These are phyloP conservation scores for Corylus avellana DNA, from an alignment of 306 rosid species.

Conservation along the genomic window DNA sequence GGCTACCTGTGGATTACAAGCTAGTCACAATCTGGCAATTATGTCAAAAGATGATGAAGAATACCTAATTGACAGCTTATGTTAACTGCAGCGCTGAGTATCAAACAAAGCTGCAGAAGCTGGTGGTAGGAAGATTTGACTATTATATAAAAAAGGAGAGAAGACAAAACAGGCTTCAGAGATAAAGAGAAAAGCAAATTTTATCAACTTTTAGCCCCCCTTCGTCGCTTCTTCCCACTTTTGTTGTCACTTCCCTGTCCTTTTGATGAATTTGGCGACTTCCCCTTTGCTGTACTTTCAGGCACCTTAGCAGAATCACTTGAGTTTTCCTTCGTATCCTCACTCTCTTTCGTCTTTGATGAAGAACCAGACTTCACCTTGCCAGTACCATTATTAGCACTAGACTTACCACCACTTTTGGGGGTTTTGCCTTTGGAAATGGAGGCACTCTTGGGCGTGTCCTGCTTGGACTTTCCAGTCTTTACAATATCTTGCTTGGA, in stretches of 20 bases:
- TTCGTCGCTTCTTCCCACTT: conserved; percentile 74
- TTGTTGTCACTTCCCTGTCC: conserved; percentile 47
- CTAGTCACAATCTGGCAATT: conserved; percentile 41
- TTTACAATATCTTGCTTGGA: conserved; percentile 57
- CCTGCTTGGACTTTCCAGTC: conserved; percentile 60
- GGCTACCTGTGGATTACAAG: conserved; percentile 43
- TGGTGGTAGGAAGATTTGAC: conserved; percentile 19
- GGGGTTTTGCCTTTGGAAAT: conserved; percentile 56
- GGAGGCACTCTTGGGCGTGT: conserved; percentile 44
- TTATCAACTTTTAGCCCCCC: conserved; percentile 46
- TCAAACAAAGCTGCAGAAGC: conserved; percentile 25
- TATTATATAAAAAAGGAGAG: conserved; percentile 16
- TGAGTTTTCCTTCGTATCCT: conserved; percentile 39
- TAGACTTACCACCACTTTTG: conserved; percentile 55
- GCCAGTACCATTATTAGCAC: conserved; percentile 40
- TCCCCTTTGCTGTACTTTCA: conserved; percentile 49
- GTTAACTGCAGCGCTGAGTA: conserved; percentile 30
- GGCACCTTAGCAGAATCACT: conserved; percentile 34
- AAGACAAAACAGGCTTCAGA: conserved; percentile 19
- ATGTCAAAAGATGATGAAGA: conserved; percentile 33
- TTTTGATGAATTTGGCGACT: conserved; percentile 50
- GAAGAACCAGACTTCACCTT: conserved; percentile 52
- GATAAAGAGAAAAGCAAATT: background rate
- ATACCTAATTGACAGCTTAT: conserved; percentile 36
- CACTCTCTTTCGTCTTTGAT: conserved; percentile 45